Evolutionary conservation across 2,329 filamentous ascomycete genomes (phyloP).

Genomic region (Acrocalymma vagum): DNA sequence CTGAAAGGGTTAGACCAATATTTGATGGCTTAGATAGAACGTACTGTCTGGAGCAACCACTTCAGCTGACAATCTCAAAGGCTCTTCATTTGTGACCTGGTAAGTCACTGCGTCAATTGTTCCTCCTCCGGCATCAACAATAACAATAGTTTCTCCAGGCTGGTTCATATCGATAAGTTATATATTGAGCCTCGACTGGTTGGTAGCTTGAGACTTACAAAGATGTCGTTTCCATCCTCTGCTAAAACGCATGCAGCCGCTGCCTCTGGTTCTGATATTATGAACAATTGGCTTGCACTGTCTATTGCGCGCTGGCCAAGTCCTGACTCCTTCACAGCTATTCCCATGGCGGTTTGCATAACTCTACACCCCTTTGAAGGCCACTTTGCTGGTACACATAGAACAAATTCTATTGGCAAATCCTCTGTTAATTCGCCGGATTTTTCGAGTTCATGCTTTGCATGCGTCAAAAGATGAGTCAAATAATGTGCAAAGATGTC

Average conservation of each 20-base stretch:
- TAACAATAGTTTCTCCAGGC: slow-evolving; percentile 20
- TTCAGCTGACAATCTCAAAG: slow-evolving; percentile 17
- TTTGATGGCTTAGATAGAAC: no score
- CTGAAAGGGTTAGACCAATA: no score
- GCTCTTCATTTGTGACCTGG: slow-evolving; percentile 6
- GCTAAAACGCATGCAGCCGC: slow-evolving; percentile 25
- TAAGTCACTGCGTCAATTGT: slow-evolving; percentile 28
- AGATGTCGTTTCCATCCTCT: slow-evolving; percentile 16
- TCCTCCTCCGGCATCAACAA: slow-evolving; percentile 26
- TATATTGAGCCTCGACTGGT: no score
- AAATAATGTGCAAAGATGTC: no score
- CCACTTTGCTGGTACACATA: slow-evolving; percentile 30
- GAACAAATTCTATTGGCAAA: slow-evolving; percentile 16
- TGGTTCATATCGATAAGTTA: slow-evolving; percentile 15
- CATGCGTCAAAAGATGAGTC: no score
- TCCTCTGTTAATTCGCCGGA: slow-evolving; percentile 7
- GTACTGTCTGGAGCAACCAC: slow-evolving; percentile 22
- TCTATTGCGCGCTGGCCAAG: slow-evolving; percentile 6
- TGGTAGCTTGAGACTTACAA: slow-evolving; percentile 12
- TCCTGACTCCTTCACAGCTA: slow-evolving; percentile 16
- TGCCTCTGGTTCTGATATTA: slow-evolving; percentile 30
- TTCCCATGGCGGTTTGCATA: slow-evolving; percentile 21
- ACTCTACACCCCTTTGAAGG: slow-evolving; percentile 19
- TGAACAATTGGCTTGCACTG: slow-evolving; percentile 18
- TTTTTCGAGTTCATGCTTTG: slow-evolving; percentile 12